phyloP scores from a whole-genome alignment of 768 basidiomycete genomes.

The Filobasidium floriforme region DNA sequence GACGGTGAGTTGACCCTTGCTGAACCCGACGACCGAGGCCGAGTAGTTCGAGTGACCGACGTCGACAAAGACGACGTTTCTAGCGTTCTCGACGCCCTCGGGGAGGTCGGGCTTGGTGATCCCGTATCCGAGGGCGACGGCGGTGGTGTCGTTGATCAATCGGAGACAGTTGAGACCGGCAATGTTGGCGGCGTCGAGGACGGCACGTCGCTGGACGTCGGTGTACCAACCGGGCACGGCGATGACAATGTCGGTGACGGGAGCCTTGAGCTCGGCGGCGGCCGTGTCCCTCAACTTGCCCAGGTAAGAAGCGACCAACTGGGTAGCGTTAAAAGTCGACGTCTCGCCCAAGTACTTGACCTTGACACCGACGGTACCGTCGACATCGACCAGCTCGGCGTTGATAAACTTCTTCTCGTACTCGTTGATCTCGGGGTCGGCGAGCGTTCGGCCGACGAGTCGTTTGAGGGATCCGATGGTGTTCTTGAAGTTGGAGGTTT shows the following conservation, averaged over 20 bases:
- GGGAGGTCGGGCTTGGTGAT: constrained; percentile 98
- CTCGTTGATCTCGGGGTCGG: constrained; percentile 68
- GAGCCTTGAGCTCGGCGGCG: constrained; percentile 70
- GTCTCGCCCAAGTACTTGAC: constrained; percentile 81
- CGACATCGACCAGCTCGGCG: constrained; percentile 73
- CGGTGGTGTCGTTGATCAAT: constrained; percentile 94
- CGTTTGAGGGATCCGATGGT: constrained; percentile 89
- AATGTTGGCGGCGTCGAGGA: constrained; percentile 81
- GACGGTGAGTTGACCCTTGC: constrained; percentile 82
- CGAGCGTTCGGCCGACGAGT: constrained; percentile 69
- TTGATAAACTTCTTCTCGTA: constrained; percentile 88
- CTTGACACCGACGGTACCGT: constrained; percentile 75
- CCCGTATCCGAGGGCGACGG: constrained; percentile 91
- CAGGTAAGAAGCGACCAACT: constrained; percentile 84
- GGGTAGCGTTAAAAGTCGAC: constrained; percentile 72
- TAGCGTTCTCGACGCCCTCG: constrained; percentile 62
- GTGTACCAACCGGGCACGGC: constrained; percentile 96
- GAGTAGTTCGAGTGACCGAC: constrained; percentile 88
- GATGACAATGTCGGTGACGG: constrained; percentile 86
- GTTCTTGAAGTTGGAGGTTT: constrained; percentile 96
- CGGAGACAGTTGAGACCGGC: constrained; percentile 84
- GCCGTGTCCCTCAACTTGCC: constrained; percentile 85
- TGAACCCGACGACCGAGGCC: constrained; percentile 79
- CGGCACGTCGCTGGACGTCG: constrained; percentile 80
- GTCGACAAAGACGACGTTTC: constrained; percentile 88